Evolutionary conservation across 305 asterid genomes (phyloP), one percentile per base, ranked within the genome.

Genomic region (Ruellia speciosa): DNA sequence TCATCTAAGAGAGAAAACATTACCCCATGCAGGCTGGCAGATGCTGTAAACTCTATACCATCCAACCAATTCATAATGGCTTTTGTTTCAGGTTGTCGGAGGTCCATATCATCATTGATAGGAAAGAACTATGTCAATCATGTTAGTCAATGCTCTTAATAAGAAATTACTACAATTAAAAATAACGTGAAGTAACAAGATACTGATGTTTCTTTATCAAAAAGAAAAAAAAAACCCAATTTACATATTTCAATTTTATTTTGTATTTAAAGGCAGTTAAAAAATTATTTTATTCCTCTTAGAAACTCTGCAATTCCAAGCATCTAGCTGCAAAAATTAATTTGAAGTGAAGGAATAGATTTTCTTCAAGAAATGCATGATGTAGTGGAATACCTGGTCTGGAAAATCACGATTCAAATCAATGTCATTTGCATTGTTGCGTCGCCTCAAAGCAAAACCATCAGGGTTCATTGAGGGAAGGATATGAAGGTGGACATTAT

Each of bases 1-100:
- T 34, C 16, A 56, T 20, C 52, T 65, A 51, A 63, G 75, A 54
- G 62, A 63, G 40, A 17, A 31, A 61, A 33, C 24, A 65, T 59
- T 85, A 90, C 98, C 96, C 98, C 98, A 56, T 90, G 98, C 76
- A 90, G 77, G 69, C 85, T 81, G 69, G 95, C 95, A 69, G 98
- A 88, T 72, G 90, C 95, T 49, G 96, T 85, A 72, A 90, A 90
- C 69, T 40, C 85, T 66, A 68, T 73, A 65, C 81, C 87, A 62
- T 73, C 83, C 81, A 68, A 58, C 98, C 98, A 90, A 53, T 63
- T 70, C 93, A 90, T 80, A 66, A 90, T 76, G 62, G 98, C 96
- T 88, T 81, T 85, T 54, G 98, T 88, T 82, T 90, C 98, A 59
- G 93, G 94, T 83, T 90, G 98, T 54, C 90, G 83, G 53, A 66